phyloP scores from a whole-genome alignment of 257 asterid species.

The Echites panduratus region DNA sequence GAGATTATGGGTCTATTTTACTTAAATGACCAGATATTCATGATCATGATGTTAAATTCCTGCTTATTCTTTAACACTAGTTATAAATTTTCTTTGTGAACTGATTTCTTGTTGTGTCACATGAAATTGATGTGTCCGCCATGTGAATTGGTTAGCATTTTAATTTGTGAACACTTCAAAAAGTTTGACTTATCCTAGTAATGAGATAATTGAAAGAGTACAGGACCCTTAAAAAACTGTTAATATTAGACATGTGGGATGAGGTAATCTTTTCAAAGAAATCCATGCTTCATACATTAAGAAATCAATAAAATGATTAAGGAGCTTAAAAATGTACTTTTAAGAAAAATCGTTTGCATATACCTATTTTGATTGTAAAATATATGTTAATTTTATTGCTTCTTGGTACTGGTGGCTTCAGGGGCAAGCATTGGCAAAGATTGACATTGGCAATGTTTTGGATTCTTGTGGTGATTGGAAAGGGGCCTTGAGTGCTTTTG shows the following conservation, averaged over 20 bases:
- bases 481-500: conserved; percentile 68
- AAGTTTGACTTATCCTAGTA: not conserved
- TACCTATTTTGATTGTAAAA: not conserved
- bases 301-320: not conserved
- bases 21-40: not conserved
- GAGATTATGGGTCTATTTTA: not conserved
- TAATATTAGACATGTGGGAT: not conserved
- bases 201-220: not conserved
- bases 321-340: not conserved
- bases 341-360: not conserved
- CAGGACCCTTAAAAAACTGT: not conserved
- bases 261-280: not conserved
- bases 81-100: not conserved
- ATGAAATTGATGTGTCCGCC: not conserved
- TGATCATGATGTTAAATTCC: not conserved
- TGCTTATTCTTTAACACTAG: not conserved
- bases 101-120: not conserved
- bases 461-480: conserved; percentile 65
- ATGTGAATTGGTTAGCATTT: not conserved
- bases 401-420: conserved; percentile 28
- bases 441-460: conserved; percentile 69
- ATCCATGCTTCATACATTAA: not conserved
- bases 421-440: conserved; percentile 92
- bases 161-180: not conserved
- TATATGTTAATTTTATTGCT: conserved; percentile 6